Base-by-base conservation (phyloP, 208 protist genomes). In the Zelonia costaricensis region DNA sequence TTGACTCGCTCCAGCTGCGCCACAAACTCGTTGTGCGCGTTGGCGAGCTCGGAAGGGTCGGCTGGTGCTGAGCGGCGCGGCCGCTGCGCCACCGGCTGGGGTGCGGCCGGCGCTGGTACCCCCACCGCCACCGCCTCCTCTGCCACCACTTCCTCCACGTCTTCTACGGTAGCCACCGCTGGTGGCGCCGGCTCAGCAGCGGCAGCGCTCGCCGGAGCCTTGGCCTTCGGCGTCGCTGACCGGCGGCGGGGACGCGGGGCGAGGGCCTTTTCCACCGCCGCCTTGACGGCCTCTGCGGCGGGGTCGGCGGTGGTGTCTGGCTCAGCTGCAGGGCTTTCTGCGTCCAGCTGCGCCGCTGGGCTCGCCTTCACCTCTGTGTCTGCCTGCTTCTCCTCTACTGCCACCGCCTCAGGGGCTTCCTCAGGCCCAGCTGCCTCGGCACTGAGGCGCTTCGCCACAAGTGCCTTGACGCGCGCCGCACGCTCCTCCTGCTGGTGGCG, bases 1-100 rank as follows among this genome's bases (percentile, higher is more conserved):
- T 65, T 73, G 16, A 49, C 66, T 44, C 66, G 65, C 22, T 73
- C 58, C 61, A 73, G 43, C 53, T 73, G 49, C 12, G 44, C 49
- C 31, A 66, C 57, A 20, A 66, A 64, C 36, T 73, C 44, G 9
- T 66, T 44, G 39, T 66, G 66, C 59, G 48, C 57, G 3, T 44
- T 56, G 20, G 39, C 42, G 22, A 73, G 51, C 1, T 66, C 52
- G 2, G 43, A 42, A 1, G 40, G 15, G 23, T 56, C 39, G 45
- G 43, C 35, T 3, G 55, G 28, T 39, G 31, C 8, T 35, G 20
- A 55, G 13, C 10, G 20, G 40, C 13, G 30, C 28, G 20, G 49
- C 31, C 31, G 13, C 31, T 6, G 20, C 28, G 6, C 10, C n/a
- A 13, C 31, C 40, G 8, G 33, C 1, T 18, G 18, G 23, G 15